These are phyloP conservation scores for Oenanthe javanica DNA, from an alignment of 140 eudicot genomes.

Conservation along the genomic window DNA sequence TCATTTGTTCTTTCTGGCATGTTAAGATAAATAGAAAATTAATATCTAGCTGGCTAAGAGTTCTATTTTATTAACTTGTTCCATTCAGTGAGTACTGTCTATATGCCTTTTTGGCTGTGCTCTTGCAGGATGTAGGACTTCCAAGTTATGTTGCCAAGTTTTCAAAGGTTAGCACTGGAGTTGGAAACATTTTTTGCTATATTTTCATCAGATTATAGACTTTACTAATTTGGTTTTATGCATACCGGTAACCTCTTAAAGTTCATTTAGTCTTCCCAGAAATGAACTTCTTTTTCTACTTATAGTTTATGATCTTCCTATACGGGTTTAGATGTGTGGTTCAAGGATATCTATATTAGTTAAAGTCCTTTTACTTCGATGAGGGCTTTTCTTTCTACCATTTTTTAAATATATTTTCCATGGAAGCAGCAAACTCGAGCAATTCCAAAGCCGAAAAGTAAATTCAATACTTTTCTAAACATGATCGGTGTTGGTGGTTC, in stretches of 20 bases:
- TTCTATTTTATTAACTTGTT: not conserved
- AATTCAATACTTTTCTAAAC: conserved; percentile 26
- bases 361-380: not conserved
- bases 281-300: not conserved
- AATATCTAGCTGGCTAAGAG: not conserved
- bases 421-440: conserved; percentile 36
- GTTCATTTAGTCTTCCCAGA: not conserved
- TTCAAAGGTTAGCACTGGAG: conserved; percentile 43
- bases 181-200: not conserved
- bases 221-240: not conserved
- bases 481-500: conserved; percentile 25
- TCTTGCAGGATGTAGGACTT: conserved; percentile 79
- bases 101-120: not conserved
- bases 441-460: conserved; percentile 25
- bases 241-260: not conserved
- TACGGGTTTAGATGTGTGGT: not conserved
- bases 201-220: not conserved
- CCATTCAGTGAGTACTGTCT: not conserved
- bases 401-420: not conserved
- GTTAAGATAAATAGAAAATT: not conserved
- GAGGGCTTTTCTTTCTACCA: not conserved
- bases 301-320: not conserved
- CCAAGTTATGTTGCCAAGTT: conserved; percentile 85
- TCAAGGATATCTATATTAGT: not conserved
- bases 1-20: not conserved